Conservation (phyloP, 2,329 filamentous ascomycete species). For the Lachnellula hyalina region DNA sequence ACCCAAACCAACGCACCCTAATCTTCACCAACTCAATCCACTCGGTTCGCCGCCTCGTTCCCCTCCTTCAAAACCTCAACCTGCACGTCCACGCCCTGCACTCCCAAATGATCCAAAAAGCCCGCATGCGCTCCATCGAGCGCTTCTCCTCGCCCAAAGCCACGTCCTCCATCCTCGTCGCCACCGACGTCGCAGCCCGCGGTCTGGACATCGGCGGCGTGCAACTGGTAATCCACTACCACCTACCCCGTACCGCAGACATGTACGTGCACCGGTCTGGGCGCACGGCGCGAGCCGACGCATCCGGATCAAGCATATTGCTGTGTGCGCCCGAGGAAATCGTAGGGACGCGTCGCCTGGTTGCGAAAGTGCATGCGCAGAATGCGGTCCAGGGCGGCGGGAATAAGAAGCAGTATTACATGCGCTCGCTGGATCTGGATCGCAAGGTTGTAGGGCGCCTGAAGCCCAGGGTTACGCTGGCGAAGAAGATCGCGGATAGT, state of each 20-base stretch:
- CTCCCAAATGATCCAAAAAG: slow-evolving; percentile 94
- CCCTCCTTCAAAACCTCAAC: slow-evolving; percentile 76
- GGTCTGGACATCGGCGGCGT: slow-evolving; percentile 91
- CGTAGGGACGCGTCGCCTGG: slow-evolving; percentile 72
- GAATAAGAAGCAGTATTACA: slow-evolving; percentile 56
- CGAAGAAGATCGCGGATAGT: slow-evolving; percentile 84
- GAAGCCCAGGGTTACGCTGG: slow-evolving; percentile 69
- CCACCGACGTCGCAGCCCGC: slow-evolving; percentile 88
- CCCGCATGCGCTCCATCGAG: slow-evolving; percentile 86
- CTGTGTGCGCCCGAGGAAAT: slow-evolving; percentile 92
- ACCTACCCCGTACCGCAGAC: slow-evolving; percentile 85
- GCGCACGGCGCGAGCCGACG: slow-evolving; percentile 79
- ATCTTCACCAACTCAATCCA: slow-evolving; percentile 97
- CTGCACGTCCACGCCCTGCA: slow-evolving; percentile 75
- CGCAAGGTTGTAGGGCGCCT: slow-evolving; percentile 70
- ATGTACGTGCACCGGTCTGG: slow-evolving; percentile 94
- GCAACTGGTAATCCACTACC: slow-evolving; percentile 89
- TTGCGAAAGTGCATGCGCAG: slow-evolving; percentile 78
- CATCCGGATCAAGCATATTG: slow-evolving; percentile 74
- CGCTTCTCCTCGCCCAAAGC: slow-evolving; percentile 66
- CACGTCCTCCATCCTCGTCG: slow-evolving; percentile 65
- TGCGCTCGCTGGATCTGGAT: slow-evolving; percentile 79
- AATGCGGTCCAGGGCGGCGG: slow-evolving; percentile 36
- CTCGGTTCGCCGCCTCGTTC: slow-evolving; percentile 78
- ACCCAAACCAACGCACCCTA: slow-evolving; percentile 73